Conservation (phyloP, 2,329 filamentous ascomycete genomes). For the Fusarium vanettenii region DNA sequence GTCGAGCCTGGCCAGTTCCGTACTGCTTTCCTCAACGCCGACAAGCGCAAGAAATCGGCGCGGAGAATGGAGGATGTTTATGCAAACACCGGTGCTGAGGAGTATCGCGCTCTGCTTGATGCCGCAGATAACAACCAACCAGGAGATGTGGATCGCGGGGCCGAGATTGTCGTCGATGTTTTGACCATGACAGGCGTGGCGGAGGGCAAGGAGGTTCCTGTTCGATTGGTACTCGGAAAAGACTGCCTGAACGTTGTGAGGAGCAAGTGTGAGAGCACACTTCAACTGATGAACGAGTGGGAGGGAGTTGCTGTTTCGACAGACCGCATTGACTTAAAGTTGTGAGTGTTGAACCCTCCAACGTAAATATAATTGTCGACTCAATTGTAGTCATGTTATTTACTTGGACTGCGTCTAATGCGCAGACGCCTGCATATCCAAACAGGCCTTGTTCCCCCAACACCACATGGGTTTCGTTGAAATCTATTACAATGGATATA, state of each 20-base stretch:
- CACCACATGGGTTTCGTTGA: conserved; percentile 36
- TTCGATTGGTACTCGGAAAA: background rate
- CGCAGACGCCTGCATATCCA: conserved; percentile 34
- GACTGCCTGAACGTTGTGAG: conserved; percentile 44
- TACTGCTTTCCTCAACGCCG: conserved; percentile 27
- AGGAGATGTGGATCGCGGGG: background rate
- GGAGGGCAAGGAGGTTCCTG: background rate
- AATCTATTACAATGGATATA: conserved; percentile 44
- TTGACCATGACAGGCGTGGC: background rate
- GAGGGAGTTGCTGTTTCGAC: conserved; percentile 46
- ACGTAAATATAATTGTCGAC: background rate
- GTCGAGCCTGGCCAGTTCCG: conserved; percentile 33
- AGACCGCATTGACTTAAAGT: conserved; percentile 24
- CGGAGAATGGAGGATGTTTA: conserved; percentile 17
- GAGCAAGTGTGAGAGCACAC: conserved; percentile 56
- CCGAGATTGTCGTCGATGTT: background rate
- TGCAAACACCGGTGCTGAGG: background rate
- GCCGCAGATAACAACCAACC: conserved; percentile 11
- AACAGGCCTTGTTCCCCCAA: conserved; percentile 12
- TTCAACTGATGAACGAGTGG: conserved; percentile 62
- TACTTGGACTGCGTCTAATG: conserved; percentile 10
- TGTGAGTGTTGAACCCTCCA: background rate
- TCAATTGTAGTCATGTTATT: conserved; percentile 8
- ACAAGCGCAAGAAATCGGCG: conserved; percentile 20
- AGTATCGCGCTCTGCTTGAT: conserved; percentile 12